Base-by-base conservation (phyloP, 1,284 basidiomycete species). In the Sanghuangporus baumii region DNA sequence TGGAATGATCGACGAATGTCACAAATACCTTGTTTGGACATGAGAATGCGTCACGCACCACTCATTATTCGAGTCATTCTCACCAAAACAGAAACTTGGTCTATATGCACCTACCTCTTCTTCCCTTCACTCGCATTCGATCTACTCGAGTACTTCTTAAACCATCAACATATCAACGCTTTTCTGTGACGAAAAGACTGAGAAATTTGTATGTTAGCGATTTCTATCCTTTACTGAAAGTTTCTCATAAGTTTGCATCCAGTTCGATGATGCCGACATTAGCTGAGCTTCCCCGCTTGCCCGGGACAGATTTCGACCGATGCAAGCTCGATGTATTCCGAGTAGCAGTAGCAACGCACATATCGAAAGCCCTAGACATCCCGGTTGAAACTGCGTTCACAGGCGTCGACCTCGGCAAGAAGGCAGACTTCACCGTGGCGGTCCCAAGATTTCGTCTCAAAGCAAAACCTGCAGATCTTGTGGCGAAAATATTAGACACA, bases 351-450 rank as follows among this genome's bases (percentile, higher is more conserved):
- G 94, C 96, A 1, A 81, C 89, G 69, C 80, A 85, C 62, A 76
- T 98, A 55, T 83, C 88, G 7, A 84, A 89, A 55, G 84, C 86
- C 0, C 80, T 96, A 36, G 84, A 84, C 16, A 77, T 94, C 63
- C 83, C 87, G 0, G 69, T 91, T 23, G 88, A 90, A 55, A 81
- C 93, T 71, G 91, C 88, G 0, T 96, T 91, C 73, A 75, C 82
- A 34, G 96, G 91, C 14, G 90, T 98, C 5, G 91, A 96, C 74
- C 90, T 89, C 67, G 92, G 92, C 55, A 95, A 94, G 77, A 96
- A 96, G 76, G 93, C 91, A 16, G 96, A 99, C 77, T 94, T 97
- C 69, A 93, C 91, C 0, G 84, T 99, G 37, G 95, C 97, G 4
- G 76, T 98, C 48, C 93, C 96, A 31, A 84, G 96, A 62, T 98